Evolutionary conservation across 805 yeast species (phyloP).

Genomic region (Lipomyces sp.): DNA sequence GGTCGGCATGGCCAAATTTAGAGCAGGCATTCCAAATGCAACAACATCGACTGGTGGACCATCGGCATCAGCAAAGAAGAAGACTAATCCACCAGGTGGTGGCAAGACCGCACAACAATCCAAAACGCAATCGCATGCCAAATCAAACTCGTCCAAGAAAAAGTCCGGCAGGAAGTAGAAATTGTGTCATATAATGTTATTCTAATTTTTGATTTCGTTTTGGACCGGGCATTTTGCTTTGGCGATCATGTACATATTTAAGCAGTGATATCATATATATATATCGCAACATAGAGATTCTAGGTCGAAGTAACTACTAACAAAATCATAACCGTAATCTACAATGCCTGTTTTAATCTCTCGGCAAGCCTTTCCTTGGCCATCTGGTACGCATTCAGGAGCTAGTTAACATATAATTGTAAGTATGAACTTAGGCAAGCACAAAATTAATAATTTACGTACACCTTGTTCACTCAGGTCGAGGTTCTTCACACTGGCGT

Average conservation of each 20-base stretch:
- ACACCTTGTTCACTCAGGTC: constrained; percentile 55
- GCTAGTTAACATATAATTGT: constrained; percentile 13
- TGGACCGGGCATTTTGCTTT: not conserved
- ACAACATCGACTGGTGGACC: not conserved
- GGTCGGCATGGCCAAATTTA: constrained; percentile 70
- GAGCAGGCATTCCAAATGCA: constrained; percentile 32
- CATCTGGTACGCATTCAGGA: constrained; percentile 37
- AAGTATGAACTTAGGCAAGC: constrained; percentile 1
- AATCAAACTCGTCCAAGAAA: not conserved
- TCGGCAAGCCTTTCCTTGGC: constrained; percentile 37
- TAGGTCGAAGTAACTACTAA: not conserved
- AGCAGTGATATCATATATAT: too few relatives aligned
- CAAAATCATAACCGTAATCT: not conserved
- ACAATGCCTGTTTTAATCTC: constrained; percentile 36
- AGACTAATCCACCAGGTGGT: constrained; percentile 1
- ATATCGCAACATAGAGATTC: not conserved
- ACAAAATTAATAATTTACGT: constrained; percentile 38
- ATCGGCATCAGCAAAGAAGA: not conserved
- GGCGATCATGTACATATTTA: not conserved
- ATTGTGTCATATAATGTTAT: not conserved
- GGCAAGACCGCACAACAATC: not conserved
- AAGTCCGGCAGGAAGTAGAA: not conserved
- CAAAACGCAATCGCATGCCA: not conserved
- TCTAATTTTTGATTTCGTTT: not conserved
- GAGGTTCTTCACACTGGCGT: constrained; percentile 50